Conservation (phyloP, 2,329 filamentous ascomycete species). For the Colletotrichum sp. region DNA sequence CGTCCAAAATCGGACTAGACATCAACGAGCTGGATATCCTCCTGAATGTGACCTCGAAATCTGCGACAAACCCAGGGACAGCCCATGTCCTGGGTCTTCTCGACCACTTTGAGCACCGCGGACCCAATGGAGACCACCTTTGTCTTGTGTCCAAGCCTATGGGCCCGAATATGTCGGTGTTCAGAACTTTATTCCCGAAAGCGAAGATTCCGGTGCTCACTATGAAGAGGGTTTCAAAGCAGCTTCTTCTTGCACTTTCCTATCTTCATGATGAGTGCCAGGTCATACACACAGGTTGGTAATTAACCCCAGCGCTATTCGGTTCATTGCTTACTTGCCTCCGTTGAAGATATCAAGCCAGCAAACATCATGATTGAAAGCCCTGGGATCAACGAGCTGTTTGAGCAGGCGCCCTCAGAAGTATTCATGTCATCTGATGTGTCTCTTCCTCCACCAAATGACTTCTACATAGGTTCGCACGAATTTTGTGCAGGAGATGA, state of each 20-base stretch:
- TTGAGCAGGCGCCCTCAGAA: not conserved
- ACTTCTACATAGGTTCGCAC: not conserved
- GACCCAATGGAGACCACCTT: not conserved
- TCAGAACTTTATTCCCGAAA: not conserved
- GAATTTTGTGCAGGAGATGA: not conserved
- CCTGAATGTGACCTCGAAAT: rapidly evolving
- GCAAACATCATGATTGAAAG: not conserved
- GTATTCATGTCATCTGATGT: not conserved
- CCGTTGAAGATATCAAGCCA: not conserved
- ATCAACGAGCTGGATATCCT: not conserved
- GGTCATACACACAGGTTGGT: not conserved
- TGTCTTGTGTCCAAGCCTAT: not conserved
- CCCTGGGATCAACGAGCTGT: not conserved
- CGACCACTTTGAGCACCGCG: not conserved
- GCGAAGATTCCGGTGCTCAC: not conserved
- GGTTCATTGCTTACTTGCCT: rapidly evolving
- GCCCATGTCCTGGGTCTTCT: not conserved
- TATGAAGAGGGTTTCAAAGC: not conserved
- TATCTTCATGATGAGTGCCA: not conserved
- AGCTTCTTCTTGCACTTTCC: not conserved
- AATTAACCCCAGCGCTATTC: rapidly evolving
- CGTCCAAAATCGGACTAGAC: not conserved
- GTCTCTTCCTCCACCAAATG: not conserved
- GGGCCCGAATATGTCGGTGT: not conserved
- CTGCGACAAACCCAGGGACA: not conserved